Percentiles rank a stretch among this genome's conserved stretches.
Conservation (phyloP, 495 filamentous ascomycete genomes). For the Trichoderma reesei region DNA sequence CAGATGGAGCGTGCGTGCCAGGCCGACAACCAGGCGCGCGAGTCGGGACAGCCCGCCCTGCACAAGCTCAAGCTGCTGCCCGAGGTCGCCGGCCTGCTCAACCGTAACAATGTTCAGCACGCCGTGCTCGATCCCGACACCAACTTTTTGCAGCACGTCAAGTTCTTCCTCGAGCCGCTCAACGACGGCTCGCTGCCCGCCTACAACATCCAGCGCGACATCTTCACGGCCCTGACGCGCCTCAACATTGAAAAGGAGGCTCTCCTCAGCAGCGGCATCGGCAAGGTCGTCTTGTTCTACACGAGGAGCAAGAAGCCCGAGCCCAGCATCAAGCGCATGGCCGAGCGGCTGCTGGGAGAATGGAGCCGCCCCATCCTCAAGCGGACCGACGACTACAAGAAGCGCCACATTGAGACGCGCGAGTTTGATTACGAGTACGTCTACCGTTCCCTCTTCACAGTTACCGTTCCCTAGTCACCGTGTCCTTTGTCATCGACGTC, state of each 20-base stretch:
- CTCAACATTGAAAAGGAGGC: slow-evolving; percentile 85
- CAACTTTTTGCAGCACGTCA: slow-evolving; percentile 87
- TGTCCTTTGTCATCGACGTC: slow-evolving; percentile 24
- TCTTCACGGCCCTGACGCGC: slow-evolving; percentile 69
- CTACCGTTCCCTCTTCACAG: neutral
- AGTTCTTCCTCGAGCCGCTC: slow-evolving; percentile 94
- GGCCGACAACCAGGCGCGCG: slow-evolving; percentile 70
- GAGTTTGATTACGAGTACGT: slow-evolving; percentile 46
- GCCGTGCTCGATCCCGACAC: slow-evolving; percentile 84
- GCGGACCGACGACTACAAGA: slow-evolving; percentile 83
- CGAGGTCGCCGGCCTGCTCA: slow-evolving; percentile 79
- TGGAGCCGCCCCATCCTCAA: slow-evolving; percentile 97
- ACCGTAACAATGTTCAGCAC: slow-evolving; percentile 73
- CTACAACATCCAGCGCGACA: slow-evolving; percentile 92
- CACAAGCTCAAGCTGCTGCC: slow-evolving; percentile 93
- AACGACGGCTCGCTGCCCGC: slow-evolving; percentile 87
- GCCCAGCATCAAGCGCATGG: slow-evolving; percentile 79
- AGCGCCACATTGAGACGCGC: slow-evolving; percentile 52
- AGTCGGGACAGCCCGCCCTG: slow-evolving; percentile 66
- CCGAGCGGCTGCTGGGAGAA: slow-evolving; percentile 80
- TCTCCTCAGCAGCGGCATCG: slow-evolving; percentile 82
- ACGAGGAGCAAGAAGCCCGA: slow-evolving; percentile 86
- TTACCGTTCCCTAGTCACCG: too few species aligned
- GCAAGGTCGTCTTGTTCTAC: slow-evolving; percentile 93
- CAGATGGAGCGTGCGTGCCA: slow-evolving; percentile 89